These are phyloP conservation scores for Verticillium zaregamsianum DNA, from an alignment of 2,329 filamentous ascomycete species.

Conservation along the genomic window DNA sequence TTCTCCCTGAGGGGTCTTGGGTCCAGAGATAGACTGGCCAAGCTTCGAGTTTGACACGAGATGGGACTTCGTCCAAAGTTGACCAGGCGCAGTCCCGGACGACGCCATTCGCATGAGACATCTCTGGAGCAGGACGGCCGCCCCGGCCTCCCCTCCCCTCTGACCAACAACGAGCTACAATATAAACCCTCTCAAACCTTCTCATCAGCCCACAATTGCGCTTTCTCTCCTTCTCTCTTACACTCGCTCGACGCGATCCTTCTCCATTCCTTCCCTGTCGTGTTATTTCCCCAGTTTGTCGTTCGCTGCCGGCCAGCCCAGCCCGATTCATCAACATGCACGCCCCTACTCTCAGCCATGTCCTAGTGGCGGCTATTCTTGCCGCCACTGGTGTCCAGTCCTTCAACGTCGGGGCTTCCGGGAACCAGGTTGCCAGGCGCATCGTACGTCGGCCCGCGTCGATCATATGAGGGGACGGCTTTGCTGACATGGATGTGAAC, in stretches of 20 bases:
- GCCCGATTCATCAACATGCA: slow-evolving; percentile 1
- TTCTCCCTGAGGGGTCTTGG: not conserved
- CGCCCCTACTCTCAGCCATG: not conserved
- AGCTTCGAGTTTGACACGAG: not conserved
- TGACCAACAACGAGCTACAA: not conserved
- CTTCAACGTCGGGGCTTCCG: not conserved
- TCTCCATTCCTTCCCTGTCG: not conserved
- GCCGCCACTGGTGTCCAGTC: slow-evolving; percentile 1
- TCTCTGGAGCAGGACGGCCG: not conserved
- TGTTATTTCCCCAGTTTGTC: not conserved
- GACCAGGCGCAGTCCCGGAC: not conserved
- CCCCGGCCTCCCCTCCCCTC: not conserved
- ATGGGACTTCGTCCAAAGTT: not conserved
- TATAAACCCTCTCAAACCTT: slow-evolving; percentile 5
- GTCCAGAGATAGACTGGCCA: not conserved
- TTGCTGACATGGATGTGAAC: not conserved
- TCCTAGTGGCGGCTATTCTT: not conserved
- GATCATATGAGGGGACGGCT: not conserved
- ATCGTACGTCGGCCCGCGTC: not conserved
- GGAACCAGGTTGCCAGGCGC: not conserved
- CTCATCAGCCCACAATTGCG: not conserved
- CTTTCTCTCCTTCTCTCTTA: not conserved
- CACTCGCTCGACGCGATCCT: slow-evolving; percentile 2
- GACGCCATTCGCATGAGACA: not conserved
- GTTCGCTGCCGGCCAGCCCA: slow-evolving; percentile 3